phyloP scores from a whole-genome alignment of 768 basidiomycete species.

The Hirschioporus abietinus region DNA sequence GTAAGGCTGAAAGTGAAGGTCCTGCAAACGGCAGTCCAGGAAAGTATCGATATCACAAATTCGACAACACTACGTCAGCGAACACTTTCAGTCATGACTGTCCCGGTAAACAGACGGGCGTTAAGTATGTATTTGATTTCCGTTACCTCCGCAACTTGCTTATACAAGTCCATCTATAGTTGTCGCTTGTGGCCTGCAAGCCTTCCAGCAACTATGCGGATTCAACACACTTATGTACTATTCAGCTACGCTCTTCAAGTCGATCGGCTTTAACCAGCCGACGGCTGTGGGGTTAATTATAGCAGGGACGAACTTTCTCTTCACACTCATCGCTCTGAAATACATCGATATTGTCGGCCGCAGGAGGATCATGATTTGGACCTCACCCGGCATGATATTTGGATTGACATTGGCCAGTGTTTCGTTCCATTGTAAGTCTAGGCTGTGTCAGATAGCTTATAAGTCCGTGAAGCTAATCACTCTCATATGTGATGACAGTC shows the following conservation, averaged over 20 bases:
- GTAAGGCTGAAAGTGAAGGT: slow-evolving; percentile 63
- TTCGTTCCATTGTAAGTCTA: slow-evolving; percentile 58
- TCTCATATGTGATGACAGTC: slow-evolving; percentile 28
- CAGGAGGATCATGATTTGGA: slow-evolving; percentile 62
- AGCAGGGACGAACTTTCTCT: slow-evolving; percentile 73
- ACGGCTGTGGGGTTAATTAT: slow-evolving; percentile 78
- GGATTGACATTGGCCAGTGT: slow-evolving; percentile 59
- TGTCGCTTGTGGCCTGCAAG: slow-evolving; percentile 76
- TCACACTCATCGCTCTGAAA: slow-evolving; percentile 69
- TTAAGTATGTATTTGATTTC: slow-evolving; percentile 45
- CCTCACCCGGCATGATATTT: slow-evolving; percentile 68
- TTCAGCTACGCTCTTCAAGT: slow-evolving; percentile 72
- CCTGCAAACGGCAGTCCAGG: slow-evolving; percentile 52
- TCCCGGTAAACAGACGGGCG: slow-evolving; percentile 61
- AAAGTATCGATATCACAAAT: slow-evolving; percentile 56
- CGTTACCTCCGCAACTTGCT: background rate
- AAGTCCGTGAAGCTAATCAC: background rate
- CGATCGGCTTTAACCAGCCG: slow-evolving; percentile 78
- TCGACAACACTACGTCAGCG: slow-evolving; percentile 58
- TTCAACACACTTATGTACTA: slow-evolving; percentile 80
- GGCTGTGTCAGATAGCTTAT: background rate
- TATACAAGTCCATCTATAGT: slow-evolving; percentile 31
- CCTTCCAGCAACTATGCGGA: slow-evolving; percentile 78
- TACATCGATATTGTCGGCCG: slow-evolving; percentile 71
- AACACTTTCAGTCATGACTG: slow-evolving; percentile 45